Evolutionary conservation across 805 yeast genomes (phyloP).

Genomic region (Isabelozyma heimii): DNA sequence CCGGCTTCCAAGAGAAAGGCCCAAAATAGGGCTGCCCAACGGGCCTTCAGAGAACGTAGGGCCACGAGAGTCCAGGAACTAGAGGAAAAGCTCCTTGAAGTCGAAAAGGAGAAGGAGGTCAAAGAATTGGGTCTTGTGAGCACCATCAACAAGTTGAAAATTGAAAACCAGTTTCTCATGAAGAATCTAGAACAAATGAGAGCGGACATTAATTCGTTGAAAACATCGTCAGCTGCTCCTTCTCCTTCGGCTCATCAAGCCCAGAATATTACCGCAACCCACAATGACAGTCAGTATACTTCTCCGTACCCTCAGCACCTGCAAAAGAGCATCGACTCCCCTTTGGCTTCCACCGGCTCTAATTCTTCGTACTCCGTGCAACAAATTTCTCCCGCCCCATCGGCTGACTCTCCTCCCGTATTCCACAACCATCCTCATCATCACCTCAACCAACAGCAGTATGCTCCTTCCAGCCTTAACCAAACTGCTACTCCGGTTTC

Average conservation of each 20-base stretch:
- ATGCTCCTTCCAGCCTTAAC: background rate
- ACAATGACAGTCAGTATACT: slow-evolving; percentile 5
- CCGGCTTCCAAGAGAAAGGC: slow-evolving; percentile 87
- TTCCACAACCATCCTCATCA: slow-evolving; percentile 6
- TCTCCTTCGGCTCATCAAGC: background rate
- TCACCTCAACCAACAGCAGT: slow-evolving; percentile 1
- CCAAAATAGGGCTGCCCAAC: slow-evolving; percentile 90
- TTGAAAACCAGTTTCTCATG: slow-evolving; percentile 43
- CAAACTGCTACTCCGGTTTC: slow-evolving; percentile 10
- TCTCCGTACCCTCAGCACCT: slow-evolving; percentile 9
- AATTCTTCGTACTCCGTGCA: slow-evolving; percentile 36
- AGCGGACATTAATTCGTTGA: slow-evolving; percentile 23
- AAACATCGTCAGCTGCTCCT: slow-evolving; percentile 6
- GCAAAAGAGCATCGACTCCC: slow-evolving; percentile 3
- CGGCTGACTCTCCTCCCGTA: slow-evolving; percentile 46
- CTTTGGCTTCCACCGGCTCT: slow-evolving; percentile 12
- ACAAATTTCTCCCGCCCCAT: slow-evolving; percentile 54
- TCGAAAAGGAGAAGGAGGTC: slow-evolving; percentile 63
- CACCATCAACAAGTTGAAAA: slow-evolving; percentile 47
- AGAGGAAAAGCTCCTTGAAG: slow-evolving; percentile 63
- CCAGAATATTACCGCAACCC: slow-evolving; percentile 4
- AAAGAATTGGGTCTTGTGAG: slow-evolving; percentile 55
- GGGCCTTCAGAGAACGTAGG: slow-evolving; percentile 85
- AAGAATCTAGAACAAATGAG: slow-evolving; percentile 43
- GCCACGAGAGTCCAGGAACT: slow-evolving; percentile 79